Evolutionary conservation across 352 stramenopile genomes (phyloP).

Genomic region (Plasmopara viticola): DNA sequence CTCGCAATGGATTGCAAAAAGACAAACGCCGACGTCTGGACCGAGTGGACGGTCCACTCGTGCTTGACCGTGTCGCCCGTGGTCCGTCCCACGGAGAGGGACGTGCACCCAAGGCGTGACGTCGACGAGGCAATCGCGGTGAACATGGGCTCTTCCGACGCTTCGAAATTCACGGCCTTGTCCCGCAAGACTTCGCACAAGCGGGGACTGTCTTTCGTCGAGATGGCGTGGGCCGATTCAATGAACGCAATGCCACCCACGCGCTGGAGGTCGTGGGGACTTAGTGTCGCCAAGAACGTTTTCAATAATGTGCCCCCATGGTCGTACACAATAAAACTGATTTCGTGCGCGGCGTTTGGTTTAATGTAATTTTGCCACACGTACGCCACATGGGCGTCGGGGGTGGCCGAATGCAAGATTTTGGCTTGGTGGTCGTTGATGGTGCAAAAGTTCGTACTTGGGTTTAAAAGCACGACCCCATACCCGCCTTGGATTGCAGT

Average conservation of each 20-base stretch:
- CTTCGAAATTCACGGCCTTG: slow-evolving; percentile 81
- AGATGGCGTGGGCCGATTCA: slow-evolving; percentile 70
- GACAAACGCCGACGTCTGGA: slow-evolving; percentile 84
- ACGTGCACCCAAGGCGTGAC: slow-evolving; percentile 61
- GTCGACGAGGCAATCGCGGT: slow-evolving; percentile 71
- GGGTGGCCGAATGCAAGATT: slow-evolving; percentile 70
- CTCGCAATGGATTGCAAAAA: slow-evolving; percentile 75
- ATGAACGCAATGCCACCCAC: slow-evolving; percentile 82
- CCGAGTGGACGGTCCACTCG: slow-evolving; percentile 79
- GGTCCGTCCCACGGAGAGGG: slow-evolving; percentile 68
- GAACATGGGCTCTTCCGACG: slow-evolving; percentile 79
- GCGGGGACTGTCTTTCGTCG: slow-evolving; percentile 42
- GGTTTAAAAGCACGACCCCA: slow-evolving; percentile 76
- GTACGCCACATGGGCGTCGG: slow-evolving; percentile 72
- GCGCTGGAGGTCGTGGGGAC: slow-evolving; percentile 46
- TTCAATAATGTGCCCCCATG: slow-evolving; percentile 66
- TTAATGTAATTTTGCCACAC: slow-evolving; percentile 86
- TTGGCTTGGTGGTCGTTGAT: slow-evolving; percentile 80
- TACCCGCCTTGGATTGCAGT: slow-evolving; percentile 81
- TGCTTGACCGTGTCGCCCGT: slow-evolving; percentile 63
- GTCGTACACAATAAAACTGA: slow-evolving; percentile 81
- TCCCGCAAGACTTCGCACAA: slow-evolving; percentile 57
- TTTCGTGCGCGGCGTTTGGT: slow-evolving; percentile 73
- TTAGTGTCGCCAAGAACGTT: slow-evolving; percentile 51
- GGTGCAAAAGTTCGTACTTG: slow-evolving; percentile 71